A percentile compares a stretch with the other conserved stretches of the same genome.
These are phyloP conservation scores for Boletus fagicola DNA, from an alignment of 768 basidiomycete genomes.

Conservation along the genomic window DNA sequence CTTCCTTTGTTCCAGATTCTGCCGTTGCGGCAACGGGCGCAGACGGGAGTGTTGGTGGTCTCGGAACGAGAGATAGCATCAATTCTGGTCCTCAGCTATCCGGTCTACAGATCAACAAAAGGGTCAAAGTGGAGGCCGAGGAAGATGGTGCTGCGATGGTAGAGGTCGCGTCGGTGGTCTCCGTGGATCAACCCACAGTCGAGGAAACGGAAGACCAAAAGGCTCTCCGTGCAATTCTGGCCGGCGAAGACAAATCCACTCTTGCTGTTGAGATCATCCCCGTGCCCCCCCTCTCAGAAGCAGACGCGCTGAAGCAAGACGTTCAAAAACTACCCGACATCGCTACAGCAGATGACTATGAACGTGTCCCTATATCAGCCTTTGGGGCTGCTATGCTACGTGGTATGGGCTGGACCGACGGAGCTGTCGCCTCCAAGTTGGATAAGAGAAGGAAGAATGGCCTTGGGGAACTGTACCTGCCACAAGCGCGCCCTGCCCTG, in stretches of 20 bases:
- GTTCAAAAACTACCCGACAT: constrained; percentile 73
- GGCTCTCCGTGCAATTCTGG: constrained; percentile 78
- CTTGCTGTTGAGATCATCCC: constrained; percentile 62
- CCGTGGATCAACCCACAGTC: constrained; percentile 16
- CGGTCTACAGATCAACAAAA: constrained; percentile 58
- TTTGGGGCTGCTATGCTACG: constrained; percentile 92
- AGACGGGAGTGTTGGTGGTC: constrained; percentile 75
- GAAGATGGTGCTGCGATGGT: constrained; percentile 19
- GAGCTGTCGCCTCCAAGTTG: constrained; percentile 60
- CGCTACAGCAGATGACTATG: constrained; percentile 82
- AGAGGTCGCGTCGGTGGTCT: not conserved
- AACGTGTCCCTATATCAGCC: constrained; percentile 84
- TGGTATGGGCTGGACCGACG: constrained; percentile 97
- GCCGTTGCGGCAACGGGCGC: constrained; percentile 53
- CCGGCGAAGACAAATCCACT: constrained; percentile 42
- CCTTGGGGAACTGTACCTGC: constrained; percentile 75
- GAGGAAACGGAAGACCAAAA: constrained; percentile 73
- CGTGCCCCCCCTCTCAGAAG: constrained; percentile 59
- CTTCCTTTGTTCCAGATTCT: constrained; percentile 64
- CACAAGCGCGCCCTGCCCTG: constrained; percentile 77
- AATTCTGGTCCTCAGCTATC: constrained; percentile 71
- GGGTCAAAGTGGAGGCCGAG: constrained; percentile 32
- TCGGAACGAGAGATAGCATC: constrained; percentile 71
- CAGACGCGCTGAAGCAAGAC: constrained; percentile 83
- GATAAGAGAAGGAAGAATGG: constrained; percentile 55